Evolutionary conservation across 2,329 filamentous ascomycete genomes (phyloP).

Genomic region (Stachybotrys chlorohalonatus): DNA sequence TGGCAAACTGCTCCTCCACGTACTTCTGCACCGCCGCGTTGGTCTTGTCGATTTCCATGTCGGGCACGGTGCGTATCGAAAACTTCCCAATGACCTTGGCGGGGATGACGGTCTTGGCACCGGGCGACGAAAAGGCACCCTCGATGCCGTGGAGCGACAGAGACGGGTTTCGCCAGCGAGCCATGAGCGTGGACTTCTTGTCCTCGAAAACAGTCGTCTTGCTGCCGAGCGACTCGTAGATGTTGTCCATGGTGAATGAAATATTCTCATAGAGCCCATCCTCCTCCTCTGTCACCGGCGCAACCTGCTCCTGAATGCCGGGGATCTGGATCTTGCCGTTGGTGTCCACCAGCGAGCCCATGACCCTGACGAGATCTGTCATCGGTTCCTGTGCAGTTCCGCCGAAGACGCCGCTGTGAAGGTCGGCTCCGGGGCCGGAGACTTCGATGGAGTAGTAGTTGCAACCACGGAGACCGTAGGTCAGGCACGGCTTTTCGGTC

Average conservation of each 20-base stretch:
- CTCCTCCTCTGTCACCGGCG: slow-evolving; percentile 78
- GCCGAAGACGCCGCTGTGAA: slow-evolving; percentile 95
- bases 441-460: slow-evolving; percentile 96
- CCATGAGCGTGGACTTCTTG: slow-evolving; percentile 92
- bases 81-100: slow-evolving; percentile 98
- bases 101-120: slow-evolving; percentile 96
- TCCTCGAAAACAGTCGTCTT: slow-evolving; percentile 78
- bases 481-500: slow-evolving; percentile 95
- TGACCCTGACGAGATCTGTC: slow-evolving; percentile 82
- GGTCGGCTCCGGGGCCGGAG: slow-evolving; percentile 82
- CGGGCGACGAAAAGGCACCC: slow-evolving; percentile 85
- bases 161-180: slow-evolving; percentile 89
- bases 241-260: slow-evolving; percentile 90
- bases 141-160: slow-evolving; percentile 92
- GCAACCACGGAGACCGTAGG: slow-evolving; percentile 92
- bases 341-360: slow-evolving; percentile 78
- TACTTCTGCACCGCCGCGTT: slow-evolving; percentile 79
- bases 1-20: slow-evolving; percentile 75
- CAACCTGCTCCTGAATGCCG: slow-evolving; percentile 91
- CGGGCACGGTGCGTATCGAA: slow-evolving; percentile 90
- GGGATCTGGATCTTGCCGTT: slow-evolving; percentile 89
- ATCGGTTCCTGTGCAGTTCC: slow-evolving; percentile 96
- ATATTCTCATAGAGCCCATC: slow-evolving; percentile 81
- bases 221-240: slow-evolving; percentile 86
- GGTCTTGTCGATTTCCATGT: slow-evolving; percentile 91